Conservation (phyloP, 108 stramenopile genomes). For the Mediolabrus comicus region DNA sequence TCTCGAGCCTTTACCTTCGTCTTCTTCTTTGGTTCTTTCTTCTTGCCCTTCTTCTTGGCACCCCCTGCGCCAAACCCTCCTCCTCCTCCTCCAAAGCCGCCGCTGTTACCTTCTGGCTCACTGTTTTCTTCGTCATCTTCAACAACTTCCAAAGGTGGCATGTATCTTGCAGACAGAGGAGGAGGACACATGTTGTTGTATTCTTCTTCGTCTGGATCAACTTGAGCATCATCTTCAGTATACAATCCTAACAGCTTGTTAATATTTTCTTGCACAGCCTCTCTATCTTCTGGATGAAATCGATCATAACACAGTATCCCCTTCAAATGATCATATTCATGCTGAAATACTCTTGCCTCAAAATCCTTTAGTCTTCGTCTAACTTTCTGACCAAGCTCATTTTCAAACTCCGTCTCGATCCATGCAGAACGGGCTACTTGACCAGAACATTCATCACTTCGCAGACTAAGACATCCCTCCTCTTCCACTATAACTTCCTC, state of each 20-base stretch:
- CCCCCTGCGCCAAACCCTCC: not conserved
- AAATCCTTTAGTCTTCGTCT: slow-evolving; percentile 22
- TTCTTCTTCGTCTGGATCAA: slow-evolving; percentile 14
- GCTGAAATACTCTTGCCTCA: slow-evolving; percentile 47
- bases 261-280: slow-evolving; percentile 22
- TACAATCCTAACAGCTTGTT: slow-evolving; percentile 33
- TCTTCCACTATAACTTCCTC: slow-evolving; percentile 18
- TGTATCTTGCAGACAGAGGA: slow-evolving; percentile 22
- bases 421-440: slow-evolving; percentile 11
- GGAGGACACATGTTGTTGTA: slow-evolving; percentile 11
- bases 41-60: slow-evolving; percentile 8
- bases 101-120: not conserved
- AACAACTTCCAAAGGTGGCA: slow-evolving; percentile 32
- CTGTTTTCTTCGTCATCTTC: not conserved
- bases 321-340: slow-evolving; percentile 52
- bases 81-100: slow-evolving; percentile 18
- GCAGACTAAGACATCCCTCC: slow-evolving; percentile 40
- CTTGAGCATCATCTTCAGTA: slow-evolving; percentile 12
- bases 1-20: slow-evolving; percentile 8
- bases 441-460: slow-evolving; percentile 25
- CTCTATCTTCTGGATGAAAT: slow-evolving; percentile 32
- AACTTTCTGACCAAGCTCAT: slow-evolving; percentile 13
- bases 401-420: slow-evolving; percentile 33
- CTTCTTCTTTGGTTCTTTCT: not conserved
- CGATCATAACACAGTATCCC: slow-evolving; percentile 35